These are phyloP conservation scores for Pyrenophora graminea DNA, from an alignment of 2,329 filamentous ascomycete genomes.

Conservation along the genomic window DNA sequence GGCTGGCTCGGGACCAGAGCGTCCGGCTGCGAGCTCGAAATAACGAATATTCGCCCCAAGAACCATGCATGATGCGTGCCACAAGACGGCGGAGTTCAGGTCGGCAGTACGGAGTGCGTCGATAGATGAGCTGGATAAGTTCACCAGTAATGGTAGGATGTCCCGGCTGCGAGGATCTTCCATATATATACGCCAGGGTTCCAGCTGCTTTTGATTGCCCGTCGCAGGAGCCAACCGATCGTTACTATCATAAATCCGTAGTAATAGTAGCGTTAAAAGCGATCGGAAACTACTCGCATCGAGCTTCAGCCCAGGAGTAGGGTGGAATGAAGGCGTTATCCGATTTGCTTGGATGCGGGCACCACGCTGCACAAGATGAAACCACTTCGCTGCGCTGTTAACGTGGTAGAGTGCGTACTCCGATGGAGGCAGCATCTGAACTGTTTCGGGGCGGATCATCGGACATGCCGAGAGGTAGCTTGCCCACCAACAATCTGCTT, in stretches of 20 bases:
- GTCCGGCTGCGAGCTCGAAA: constrained; percentile 58
- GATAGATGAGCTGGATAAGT: constrained; percentile 48
- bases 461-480: constrained; percentile 54
- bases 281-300: constrained; percentile 37
- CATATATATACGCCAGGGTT: constrained; percentile 51
- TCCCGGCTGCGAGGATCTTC: constrained; percentile 53
- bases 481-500: constrained; percentile 55
- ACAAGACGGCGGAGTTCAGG: constrained; percentile 56
- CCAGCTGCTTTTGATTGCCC: constrained; percentile 35
- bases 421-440: constrained; percentile 53
- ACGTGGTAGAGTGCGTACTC: constrained; percentile 53
- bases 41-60: constrained; percentile 58
- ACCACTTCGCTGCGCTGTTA: constrained; percentile 42
- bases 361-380: constrained; percentile 37
- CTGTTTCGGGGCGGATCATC: constrained; percentile 52
- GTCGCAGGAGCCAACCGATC: constrained; percentile 37
- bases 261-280: constrained; percentile 38
- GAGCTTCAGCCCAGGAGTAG: constrained; percentile 39
- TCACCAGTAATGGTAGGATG: constrained; percentile 44
- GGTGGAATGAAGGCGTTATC: constrained; percentile 42
- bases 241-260: constrained; percentile 42
- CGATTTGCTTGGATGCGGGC: constrained; percentile 35
- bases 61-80: constrained; percentile 59
- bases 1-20: constrained; percentile 53
- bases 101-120: constrained; percentile 51